Percentiles rank a stretch among this genome's conserved stretches.
phyloP scores from a whole-genome alignment of 2,329 filamentous ascomycete species.

The Blumeria graminis region DNA sequence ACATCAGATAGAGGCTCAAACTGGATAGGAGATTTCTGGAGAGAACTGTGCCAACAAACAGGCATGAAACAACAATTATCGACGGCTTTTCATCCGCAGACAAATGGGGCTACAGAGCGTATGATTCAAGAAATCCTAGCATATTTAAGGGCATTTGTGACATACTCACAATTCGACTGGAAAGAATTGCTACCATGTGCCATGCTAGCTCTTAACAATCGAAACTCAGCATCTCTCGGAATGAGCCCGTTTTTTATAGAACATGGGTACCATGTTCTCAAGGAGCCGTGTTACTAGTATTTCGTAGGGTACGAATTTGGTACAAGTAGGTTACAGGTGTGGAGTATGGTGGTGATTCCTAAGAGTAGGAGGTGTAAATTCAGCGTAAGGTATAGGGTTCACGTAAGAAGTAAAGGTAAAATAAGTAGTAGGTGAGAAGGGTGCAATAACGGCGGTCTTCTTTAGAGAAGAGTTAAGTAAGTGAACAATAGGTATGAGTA shows the following conservation, averaged over 20 bases:
- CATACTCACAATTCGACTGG: background rate
- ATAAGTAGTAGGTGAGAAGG: too few relatives aligned
- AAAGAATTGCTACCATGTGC: background rate
- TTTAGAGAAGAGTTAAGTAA: too few relatives aligned
- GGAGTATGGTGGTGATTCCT: too few relatives aligned
- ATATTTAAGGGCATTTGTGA: background rate
- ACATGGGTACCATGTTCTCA: background rate
- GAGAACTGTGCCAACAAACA: background rate
- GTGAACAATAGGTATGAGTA: too few relatives aligned
- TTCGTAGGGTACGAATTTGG: too few relatives aligned
- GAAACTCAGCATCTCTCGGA: background rate
- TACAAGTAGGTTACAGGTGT: too few relatives aligned
- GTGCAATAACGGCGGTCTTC: too few relatives aligned
- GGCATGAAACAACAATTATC: background rate
- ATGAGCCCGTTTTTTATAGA: background rate
- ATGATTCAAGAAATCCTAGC: background rate
- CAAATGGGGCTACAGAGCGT: background rate
- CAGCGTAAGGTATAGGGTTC: too few relatives aligned
- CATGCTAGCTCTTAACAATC: background rate
- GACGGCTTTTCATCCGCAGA: background rate
- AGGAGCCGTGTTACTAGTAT: too few relatives aligned
- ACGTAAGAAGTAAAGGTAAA: too few relatives aligned
- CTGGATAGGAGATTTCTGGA: background rate
- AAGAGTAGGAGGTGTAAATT: too few relatives aligned
- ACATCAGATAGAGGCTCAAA: background rate